phyloP scores from a whole-genome alignment of 192 early-diverging fungal species.

The Thamnidium elegans region DNA sequence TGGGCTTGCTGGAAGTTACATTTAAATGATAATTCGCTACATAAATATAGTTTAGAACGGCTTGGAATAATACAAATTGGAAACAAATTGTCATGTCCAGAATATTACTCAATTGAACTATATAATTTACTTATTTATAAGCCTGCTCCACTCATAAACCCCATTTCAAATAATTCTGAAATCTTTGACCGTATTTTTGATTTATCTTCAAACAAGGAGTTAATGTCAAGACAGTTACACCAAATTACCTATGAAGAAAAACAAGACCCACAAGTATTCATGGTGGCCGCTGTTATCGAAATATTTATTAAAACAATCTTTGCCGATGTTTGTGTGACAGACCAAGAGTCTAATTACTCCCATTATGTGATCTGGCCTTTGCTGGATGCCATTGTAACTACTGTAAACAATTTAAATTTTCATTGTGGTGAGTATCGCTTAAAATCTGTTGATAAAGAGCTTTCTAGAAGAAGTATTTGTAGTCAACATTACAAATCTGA shows the following conservation, averaged over 20 bases:
- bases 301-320: neutral
- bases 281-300: neutral
- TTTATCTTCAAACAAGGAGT: neutral
- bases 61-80: neutral
- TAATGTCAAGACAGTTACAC: neutral
- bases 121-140: neutral
- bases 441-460: neutral
- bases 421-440: constrained; percentile 1
- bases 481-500: neutral
- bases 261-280: constrained; percentile 1
- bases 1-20: neutral
- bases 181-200: neutral
- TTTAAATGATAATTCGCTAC: neutral
- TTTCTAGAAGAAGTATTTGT: neutral
- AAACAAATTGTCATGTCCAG: neutral
- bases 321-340: neutral
- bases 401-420: neutral
- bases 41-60: neutral
- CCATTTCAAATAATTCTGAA: neutral
- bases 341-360: neutral
- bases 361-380: neutral
- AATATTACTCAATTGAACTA: neutral
- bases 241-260: neutral
- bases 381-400: neutral
- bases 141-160: neutral